Percentiles rank a stretch among this genome's conserved stretches.
phyloP scores from a whole-genome alignment of 2,329 filamentous ascomycete species.

The Claviceps africana region DNA sequence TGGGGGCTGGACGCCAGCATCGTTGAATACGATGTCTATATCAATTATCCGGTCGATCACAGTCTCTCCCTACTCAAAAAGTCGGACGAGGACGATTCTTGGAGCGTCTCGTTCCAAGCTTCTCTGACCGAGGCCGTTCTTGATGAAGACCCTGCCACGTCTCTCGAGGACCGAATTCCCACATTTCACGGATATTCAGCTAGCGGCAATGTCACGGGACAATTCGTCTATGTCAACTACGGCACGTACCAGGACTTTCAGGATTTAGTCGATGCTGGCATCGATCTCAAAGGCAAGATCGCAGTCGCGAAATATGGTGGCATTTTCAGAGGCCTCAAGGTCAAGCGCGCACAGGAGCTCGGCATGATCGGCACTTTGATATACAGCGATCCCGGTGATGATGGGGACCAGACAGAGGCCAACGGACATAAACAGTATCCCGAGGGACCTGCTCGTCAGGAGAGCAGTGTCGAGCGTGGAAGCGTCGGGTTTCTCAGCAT shows the following conservation, averaged over 20 bases:
- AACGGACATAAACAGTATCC: conserved; percentile 73
- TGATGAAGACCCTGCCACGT: conserved; percentile 67
- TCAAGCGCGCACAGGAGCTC: conserved; percentile 81
- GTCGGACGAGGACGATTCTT: conserved; percentile 22
- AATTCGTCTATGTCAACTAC: conserved; percentile 83
- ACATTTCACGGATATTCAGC: conserved; percentile 94
- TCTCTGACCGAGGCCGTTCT: conserved; percentile 73
- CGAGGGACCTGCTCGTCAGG: conserved; percentile 72
- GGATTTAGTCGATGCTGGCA: conserved; percentile 59
- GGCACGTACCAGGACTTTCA: conserved; percentile 78
- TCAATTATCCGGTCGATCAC: conserved; percentile 65
- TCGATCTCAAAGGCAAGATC: conserved; percentile 72
- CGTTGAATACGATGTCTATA: conserved; percentile 58
- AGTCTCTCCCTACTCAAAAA: conserved; percentile 49
- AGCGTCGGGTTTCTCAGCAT: conserved; percentile 70
- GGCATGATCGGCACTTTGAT: conserved; percentile 78
- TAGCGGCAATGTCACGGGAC: conserved; percentile 77
- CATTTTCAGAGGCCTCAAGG: conserved; percentile 80
- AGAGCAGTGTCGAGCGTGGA: conserved; percentile 79
- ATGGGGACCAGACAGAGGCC: conserved; percentile 65
- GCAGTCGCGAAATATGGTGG: conserved; percentile 74
- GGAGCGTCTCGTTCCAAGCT: conserved; percentile 62
- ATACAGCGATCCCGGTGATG: conserved; percentile 81
- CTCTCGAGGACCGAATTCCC: conserved; percentile 58
- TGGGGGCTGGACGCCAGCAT: conserved; percentile 54